phyloP scores from a whole-genome alignment of 2,329 filamentous ascomycete genomes.

The Talaromyces sp. region DNA sequence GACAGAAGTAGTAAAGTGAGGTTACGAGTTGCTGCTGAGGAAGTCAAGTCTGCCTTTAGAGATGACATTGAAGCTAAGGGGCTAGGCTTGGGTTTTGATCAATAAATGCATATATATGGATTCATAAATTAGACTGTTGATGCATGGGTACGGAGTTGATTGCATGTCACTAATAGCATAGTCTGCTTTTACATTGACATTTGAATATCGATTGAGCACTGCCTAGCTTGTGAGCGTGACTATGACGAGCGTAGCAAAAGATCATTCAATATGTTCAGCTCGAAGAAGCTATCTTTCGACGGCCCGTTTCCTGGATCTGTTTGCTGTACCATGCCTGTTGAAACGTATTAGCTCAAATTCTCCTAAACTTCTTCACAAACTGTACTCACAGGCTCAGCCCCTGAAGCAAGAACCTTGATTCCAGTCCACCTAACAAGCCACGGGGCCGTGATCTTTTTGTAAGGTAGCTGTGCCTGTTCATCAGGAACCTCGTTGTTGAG shows the following conservation, averaged over 20 bases:
- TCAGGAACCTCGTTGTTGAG: conserved; percentile 7
- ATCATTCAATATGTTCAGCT: background rate
- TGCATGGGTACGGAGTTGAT: background rate
- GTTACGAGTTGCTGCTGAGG: conserved; percentile 82
- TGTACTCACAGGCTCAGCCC: conserved; percentile 16
- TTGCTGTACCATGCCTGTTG: conserved; percentile 12
- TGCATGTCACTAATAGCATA: background rate
- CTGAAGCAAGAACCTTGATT: conserved; percentile 7
- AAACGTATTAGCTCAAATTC: background rate
- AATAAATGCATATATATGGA: conserved; percentile 21
- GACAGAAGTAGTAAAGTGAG: conserved; percentile 86
- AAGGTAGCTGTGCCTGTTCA: conserved; percentile 9
- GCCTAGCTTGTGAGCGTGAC: background rate
- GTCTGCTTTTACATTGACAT: background rate
- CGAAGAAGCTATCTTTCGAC: background rate
- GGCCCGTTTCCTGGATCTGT: conserved; percentile 1
- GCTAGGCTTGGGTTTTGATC: conserved; percentile 59
- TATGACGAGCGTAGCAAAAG: background rate
- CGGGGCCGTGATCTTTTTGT: background rate
- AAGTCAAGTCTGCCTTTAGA: conserved; percentile 80
- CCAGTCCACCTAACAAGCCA: background rate
- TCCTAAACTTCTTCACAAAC: background rate
- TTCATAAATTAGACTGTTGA: background rate
- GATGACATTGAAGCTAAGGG: conserved; percentile 85
- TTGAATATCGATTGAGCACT: background rate